Evolutionary conservation across 1,284 basidiomycete species (phyloP), one percentile per base, ranked within the genome.

Genomic region (Leccinum huronense): DNA sequence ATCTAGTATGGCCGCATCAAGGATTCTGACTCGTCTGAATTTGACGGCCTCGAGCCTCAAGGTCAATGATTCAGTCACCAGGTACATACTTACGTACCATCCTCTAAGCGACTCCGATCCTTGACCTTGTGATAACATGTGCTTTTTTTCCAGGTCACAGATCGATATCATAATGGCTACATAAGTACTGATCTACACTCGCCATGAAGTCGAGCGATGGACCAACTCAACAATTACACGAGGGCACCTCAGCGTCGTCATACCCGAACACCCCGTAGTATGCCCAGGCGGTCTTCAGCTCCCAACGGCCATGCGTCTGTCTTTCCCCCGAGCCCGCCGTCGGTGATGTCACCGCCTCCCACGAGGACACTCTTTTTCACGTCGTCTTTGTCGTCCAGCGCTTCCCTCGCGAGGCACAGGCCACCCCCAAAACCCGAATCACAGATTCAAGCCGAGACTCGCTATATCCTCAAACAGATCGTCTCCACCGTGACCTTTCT

Each of bases 401-500:
- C 36, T 16, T 73, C 73, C 19, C 63, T 75, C 7, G 56, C 63
- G 10, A 19, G 59, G 13, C 57, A 58, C 33, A 86, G 85, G 40
- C 76, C 77, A 62, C 78, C 83, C 53, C 73, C 84, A 7, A 93
- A 92, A 71, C 86, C 89, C 2, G 95, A 98, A 73, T 85, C 94
- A 38, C 94, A 98, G 74, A 97, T 99, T 38, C 94, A 97, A 77
- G 93, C 91, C 34, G 97, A 99, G 83, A 99, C 99, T 70, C 89
- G 97, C 27, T 94, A 94, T 59, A 98, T 99, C 74, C 87, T 99
- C 76, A 97, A 98, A 80, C 97, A 99, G 78, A 99, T 99, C 74
- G 95, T 97, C 53, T 94, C 94, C 57, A 93, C 90, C 71, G 94
- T 96, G 68, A 98, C 97, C 14, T 98, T 98, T 79, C 81, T 99